Conservation (phyloP, 164 flowering plant species). For the Annona squamosa region DNA sequence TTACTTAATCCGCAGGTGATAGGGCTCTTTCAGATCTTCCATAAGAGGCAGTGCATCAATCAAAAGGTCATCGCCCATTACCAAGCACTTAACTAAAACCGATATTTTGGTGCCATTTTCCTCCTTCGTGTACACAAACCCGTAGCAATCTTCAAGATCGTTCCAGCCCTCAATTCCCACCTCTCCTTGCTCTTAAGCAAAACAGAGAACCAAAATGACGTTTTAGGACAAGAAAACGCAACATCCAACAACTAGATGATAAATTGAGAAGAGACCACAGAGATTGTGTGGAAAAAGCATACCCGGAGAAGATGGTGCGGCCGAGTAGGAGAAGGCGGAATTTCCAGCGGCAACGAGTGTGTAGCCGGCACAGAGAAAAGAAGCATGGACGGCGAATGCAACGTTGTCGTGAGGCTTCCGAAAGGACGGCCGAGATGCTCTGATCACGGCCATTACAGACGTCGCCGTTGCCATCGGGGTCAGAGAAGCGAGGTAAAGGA, state of each 20-base stretch:
- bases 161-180: slow-evolving; percentile 21
- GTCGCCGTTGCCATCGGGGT: slow-evolving; percentile 10
- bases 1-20: slow-evolving; percentile 13
- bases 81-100: slow-evolving; percentile 13
- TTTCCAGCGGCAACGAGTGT: slow-evolving; percentile 15
- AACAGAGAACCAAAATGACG: neutral
- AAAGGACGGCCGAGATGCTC: slow-evolving; percentile 16
- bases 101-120: slow-evolving; percentile 8
- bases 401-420: slow-evolving; percentile 11
- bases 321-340: slow-evolving; percentile 3
- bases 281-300: neutral
- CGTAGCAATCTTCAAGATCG: slow-evolving; percentile 15
- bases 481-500: neutral
- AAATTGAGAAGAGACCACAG: neutral
- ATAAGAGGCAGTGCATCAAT: slow-evolving; percentile 8
- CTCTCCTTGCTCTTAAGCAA: slow-evolving; percentile 5
- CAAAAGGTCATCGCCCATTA: slow-evolving; percentile 10
- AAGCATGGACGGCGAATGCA: slow-evolving; percentile 13
- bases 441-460: slow-evolving; percentile 15
- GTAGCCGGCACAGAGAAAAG: slow-evolving; percentile 15
- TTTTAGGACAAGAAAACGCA: neutral
- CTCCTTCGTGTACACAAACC: slow-evolving; percentile 4
- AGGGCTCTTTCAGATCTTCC: slow-evolving; percentile 8
- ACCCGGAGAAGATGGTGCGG: slow-evolving; percentile 6
- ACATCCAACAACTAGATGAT: neutral